These are phyloP conservation scores for Saccharomycopsis fibuligera DNA, from an alignment of 805 yeast species.

Conservation along the genomic window DNA sequence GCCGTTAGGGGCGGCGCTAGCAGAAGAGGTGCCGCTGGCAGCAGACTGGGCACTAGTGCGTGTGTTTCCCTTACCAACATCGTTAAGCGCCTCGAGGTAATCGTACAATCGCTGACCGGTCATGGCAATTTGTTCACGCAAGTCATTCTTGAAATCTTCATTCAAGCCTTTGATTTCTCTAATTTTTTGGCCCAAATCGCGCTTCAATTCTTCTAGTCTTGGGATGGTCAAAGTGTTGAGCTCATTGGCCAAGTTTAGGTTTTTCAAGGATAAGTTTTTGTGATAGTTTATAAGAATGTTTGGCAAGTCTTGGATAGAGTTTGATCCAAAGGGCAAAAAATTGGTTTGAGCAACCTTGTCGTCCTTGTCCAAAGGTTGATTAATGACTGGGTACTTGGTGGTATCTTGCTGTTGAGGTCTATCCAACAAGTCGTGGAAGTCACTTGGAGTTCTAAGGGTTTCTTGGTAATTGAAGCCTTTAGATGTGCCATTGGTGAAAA, in stretches of 20 bases:
- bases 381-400: neutral
- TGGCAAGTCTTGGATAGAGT: constrained; percentile 81
- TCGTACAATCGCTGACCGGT: constrained; percentile 52
- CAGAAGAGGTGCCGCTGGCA: constrained; percentile 22
- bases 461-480: constrained; percentile 20
- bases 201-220: constrained; percentile 28
- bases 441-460: constrained; percentile 9
- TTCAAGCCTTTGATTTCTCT: constrained; percentile 50
- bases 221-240: constrained; percentile 36
- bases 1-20: constrained; percentile 1
- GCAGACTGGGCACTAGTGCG: too few species aligned
- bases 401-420: neutral
- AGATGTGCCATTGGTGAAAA: constrained; percentile 22
- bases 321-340: constrained; percentile 72
- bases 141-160: constrained; percentile 53
- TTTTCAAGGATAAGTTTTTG: constrained; percentile 34
- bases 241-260: constrained; percentile 45
- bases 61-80: constrained; percentile 35
- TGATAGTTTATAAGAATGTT: constrained; percentile 47
- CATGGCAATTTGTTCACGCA: constrained; percentile 53
- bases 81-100: constrained; percentile 25
- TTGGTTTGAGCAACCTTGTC: constrained; percentile 34
- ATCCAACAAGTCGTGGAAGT: constrained; percentile 10
- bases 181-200: constrained; percentile 33
- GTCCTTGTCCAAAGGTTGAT: constrained; percentile 19